Percentiles rank a stretch among this genome's conserved stretches.
phyloP scores from a whole-genome alignment of 768 basidiomycete genomes.

The Cubamyces lactineus region DNA sequence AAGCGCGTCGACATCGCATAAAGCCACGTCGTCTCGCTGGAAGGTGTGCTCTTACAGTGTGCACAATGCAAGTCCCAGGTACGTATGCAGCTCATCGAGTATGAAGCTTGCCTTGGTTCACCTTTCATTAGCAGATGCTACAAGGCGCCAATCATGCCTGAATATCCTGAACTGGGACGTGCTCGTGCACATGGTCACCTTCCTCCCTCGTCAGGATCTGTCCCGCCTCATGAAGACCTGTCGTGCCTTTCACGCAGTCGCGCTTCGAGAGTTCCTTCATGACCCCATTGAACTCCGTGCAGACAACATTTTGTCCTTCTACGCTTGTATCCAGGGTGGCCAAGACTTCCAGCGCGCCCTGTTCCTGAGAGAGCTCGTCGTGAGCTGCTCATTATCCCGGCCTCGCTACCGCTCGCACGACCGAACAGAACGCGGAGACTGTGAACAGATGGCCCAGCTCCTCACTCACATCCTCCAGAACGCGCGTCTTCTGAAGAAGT shows the following conservation, averaged over 20 bases:
- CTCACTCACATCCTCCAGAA: not conserved
- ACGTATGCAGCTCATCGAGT: too few species aligned
- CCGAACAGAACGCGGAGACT: not conserved
- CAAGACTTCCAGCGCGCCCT: not conserved
- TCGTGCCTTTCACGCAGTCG: not conserved
- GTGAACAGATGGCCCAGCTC: not conserved
- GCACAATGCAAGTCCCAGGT: too few species aligned
- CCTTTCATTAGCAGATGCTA: not conserved
- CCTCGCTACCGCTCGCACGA: not conserved
- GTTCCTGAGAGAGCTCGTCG: slow-evolving; percentile 1
- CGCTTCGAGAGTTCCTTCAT: not conserved
- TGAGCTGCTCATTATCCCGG: slow-evolving; percentile 1
- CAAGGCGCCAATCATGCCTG: not conserved
- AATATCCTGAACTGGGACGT: slow-evolving; percentile 6
- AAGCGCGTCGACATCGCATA: too few species aligned
- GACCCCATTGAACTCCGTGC: not conserved
- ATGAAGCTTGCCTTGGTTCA: too few species aligned
- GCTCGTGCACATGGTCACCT: slow-evolving; percentile 2
- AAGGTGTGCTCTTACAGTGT: too few species aligned
- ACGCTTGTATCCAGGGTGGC: not conserved
- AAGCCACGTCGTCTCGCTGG: too few species aligned
- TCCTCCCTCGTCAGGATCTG: slow-evolving; percentile 6
- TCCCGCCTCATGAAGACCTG: not conserved
- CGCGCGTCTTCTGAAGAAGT: not conserved
- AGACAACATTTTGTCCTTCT: not conserved